These are phyloP conservation scores for Neurospora sp. DNA, from an alignment of 495 filamentous ascomycete species.

Conservation along the genomic window DNA sequence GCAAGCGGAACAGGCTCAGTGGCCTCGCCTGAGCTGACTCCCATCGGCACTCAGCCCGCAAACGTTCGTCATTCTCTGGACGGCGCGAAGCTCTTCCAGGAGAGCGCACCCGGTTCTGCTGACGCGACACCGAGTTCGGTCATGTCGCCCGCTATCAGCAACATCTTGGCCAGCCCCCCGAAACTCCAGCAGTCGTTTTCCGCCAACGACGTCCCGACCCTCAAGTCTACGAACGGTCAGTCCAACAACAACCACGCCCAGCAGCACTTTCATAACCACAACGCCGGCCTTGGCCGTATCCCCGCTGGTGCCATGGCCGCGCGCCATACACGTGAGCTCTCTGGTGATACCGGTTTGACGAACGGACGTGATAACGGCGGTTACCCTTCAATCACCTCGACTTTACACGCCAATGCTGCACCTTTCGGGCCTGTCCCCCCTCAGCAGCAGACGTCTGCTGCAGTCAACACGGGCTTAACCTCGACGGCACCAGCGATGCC, in stretches of 20 bases:
- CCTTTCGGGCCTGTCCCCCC: constrained; percentile 50
- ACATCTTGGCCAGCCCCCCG: constrained; percentile 43
- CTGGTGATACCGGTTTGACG: constrained; percentile 28
- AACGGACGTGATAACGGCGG: constrained; percentile 40
- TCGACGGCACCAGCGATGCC: constrained; percentile 24
- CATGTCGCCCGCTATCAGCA: constrained; percentile 27
- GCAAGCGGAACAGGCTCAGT: constrained; percentile 21
- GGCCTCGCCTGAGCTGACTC: constrained; percentile 26
- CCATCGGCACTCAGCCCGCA: constrained; percentile 34
- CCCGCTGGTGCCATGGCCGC: constrained; percentile 49
- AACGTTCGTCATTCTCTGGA: constrained; percentile 46
- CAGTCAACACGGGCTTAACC: constrained; percentile 24
- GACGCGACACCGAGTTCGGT: constrained; percentile 15
- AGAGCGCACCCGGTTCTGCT: constrained; percentile 13
- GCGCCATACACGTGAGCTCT: constrained; percentile 59
- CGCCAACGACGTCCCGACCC: constrained; percentile 78
- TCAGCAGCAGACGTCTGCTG: constrained; percentile 21
- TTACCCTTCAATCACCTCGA: constrained; percentile 49
- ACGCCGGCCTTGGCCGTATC: constrained; percentile 69
- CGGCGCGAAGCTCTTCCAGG: constrained; percentile 23
- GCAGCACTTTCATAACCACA: constrained; percentile 74
- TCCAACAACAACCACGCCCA: constrained; percentile 57
- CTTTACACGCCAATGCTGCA: constrained; percentile 67
- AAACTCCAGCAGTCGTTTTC: constrained; percentile 85
- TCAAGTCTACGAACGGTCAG: constrained; percentile 44